Percentiles rank a stretch among this genome's conserved stretches.
These are phyloP conservation scores for Naganishia antarctica DNA, from an alignment of 768 basidiomycete genomes.

Conservation along the genomic window DNA sequence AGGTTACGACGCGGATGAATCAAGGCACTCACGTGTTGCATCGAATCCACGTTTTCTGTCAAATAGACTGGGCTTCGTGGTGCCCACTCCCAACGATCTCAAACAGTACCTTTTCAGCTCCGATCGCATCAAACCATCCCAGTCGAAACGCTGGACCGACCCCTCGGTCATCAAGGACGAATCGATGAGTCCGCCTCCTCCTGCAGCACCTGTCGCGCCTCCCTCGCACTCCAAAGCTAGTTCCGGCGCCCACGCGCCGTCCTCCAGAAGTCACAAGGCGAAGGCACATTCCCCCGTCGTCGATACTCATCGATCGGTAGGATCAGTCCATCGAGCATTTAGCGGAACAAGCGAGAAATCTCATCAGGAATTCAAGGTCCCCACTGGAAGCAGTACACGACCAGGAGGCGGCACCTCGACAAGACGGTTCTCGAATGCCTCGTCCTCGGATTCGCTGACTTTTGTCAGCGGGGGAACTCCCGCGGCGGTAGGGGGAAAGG, in stretches of 20 bases:
- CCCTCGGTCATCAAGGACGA: slow-evolving; percentile 17
- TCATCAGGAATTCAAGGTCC: slow-evolving; percentile 18
- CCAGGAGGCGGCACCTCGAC: not conserved
- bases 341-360: slow-evolving; percentile 17
- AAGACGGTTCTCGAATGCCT: not conserved
- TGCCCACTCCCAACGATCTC: slow-evolving; percentile 39
- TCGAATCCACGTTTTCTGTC: no score
- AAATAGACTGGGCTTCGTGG: slow-evolving; percentile 21
- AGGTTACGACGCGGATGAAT: no score
- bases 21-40: no score
- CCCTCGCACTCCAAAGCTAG: not conserved
- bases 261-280: slow-evolving; percentile 19
- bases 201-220: not conserved
- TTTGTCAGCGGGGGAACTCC: not conserved
- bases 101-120: slow-evolving; percentile 31
- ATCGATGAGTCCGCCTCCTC: slow-evolving; percentile 24
- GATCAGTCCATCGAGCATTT: slow-evolving; percentile 2
- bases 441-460: not conserved
- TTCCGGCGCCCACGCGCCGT: not conserved
- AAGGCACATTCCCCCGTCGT: slow-evolving; percentile 10
- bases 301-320: not conserved
- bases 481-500: not conserved
- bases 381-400: not conserved
- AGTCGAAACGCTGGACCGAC: slow-evolving; percentile 42
- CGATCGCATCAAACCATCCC: slow-evolving; percentile 38